Evolutionary conservation across 495 filamentous ascomycete genomes (phyloP), one percentile per base, ranked within the genome.

Genomic region (Friedmanniomyces endolithicus): DNA sequence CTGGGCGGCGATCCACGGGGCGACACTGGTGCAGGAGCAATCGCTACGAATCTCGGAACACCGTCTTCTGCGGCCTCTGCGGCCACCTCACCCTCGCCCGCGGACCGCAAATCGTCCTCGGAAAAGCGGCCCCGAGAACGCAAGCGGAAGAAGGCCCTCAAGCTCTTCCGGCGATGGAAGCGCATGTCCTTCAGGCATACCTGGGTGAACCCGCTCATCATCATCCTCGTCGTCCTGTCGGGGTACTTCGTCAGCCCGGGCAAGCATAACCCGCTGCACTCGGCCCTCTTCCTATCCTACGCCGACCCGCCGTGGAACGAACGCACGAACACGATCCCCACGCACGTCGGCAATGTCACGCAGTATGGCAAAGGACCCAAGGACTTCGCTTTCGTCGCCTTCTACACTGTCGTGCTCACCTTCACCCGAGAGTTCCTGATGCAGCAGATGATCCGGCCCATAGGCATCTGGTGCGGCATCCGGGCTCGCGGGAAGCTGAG

Each of bases 391-490:
- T 92, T 97, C 60, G 87, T 96, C 33, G 73, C 79, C 46, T 96
- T 95, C 72, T 95, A 96, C 73, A 92, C 78, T 29, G 72, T 95
- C 40, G 79, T 96, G 29, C 75, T 97, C 49, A 85, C 84, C 41
- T 97, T 97, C 70, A 94, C 87, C 22, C 90, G 90, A 59, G 90
- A 97, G 66, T 95, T 96, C 70, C 73, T 94, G 65, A 95, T 97
- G 90, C 90, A 95, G 73, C 85, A 86, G 60, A 55, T 95, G 45
- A 78, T 97, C 52, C 85, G 86, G 6, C 92, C 88, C 0, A 68
- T 88, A 60, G 90, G 89, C 3, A 71, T 80, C 24, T 74, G 72
- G 54, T 79, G 71, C 48, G 87, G 88, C 3, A 81, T 98, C 60
- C 78, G 71, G 41, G 79, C 78, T 46, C 79, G 83, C 29, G 80